Conservation (phyloP, 805 yeast species). For the Teunomyces barrocoloradensis region DNA sequence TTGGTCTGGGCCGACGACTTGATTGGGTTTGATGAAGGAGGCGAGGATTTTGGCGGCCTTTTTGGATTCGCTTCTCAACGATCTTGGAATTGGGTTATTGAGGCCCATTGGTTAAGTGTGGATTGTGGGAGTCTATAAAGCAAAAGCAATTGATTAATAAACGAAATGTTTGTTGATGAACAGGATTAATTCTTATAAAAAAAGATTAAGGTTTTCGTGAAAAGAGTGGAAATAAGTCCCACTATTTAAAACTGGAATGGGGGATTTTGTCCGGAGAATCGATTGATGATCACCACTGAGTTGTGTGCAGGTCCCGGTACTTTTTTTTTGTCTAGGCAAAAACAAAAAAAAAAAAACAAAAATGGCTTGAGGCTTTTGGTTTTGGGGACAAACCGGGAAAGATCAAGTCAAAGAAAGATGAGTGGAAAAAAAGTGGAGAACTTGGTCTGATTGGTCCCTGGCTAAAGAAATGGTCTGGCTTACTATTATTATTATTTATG, state of each 20-base stretch:
- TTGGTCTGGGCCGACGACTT: constrained; percentile 80
- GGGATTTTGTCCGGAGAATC: background rate
- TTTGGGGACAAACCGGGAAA: background rate
- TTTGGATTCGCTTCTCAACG: constrained; percentile 78
- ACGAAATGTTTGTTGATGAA: too few species aligned
- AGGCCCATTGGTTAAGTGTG: constrained; percentile 41
- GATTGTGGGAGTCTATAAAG: background rate
- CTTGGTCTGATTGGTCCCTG: background rate
- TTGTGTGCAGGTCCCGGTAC: background rate
- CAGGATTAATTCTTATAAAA: too few species aligned
- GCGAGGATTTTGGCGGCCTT: constrained; percentile 92
- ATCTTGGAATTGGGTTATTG: constrained; percentile 93
- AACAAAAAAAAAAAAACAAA: background rate
- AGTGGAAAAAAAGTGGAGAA: background rate
- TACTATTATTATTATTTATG: too few species aligned
- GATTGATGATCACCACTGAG: background rate
- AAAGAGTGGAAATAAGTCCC: background rate
- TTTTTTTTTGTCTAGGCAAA: background rate
- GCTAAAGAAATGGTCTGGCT: too few species aligned
- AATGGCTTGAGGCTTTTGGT: background rate
- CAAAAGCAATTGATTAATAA: background rate
- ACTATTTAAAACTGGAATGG: background rate
- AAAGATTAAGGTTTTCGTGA: too few species aligned
- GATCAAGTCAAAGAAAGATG: background rate
- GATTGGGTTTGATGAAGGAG: constrained; percentile 92